Evolutionary conservation across 805 yeast species (phyloP), one percentile per base, ranked within the genome.

Genomic region (Metschnikowia drakensbergensis): DNA sequence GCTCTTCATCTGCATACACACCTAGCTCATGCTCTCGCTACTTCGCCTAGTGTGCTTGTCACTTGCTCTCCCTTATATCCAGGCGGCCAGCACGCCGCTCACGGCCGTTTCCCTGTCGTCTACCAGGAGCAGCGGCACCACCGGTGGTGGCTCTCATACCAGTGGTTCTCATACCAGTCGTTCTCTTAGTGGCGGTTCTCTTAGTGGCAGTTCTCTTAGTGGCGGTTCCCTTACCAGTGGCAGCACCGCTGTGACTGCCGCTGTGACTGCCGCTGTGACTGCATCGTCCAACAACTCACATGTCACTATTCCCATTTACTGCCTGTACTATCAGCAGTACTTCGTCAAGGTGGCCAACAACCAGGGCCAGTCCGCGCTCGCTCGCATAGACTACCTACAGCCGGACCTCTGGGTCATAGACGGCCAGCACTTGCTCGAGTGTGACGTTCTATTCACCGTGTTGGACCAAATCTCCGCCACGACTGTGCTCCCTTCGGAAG

Each of bases 361-460:
- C 10, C 56, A 45, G 13, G 53, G 50, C 27, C 54, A 58, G 11
- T 36, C 44, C 2, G 39, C 62, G 28, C 55, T 54, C 11, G 51
- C 65, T 1, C 54, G 71, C 33, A 37, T 69, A 33, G 76, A 71
- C 52, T 29, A 63, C 22, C 23, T 64, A n/a, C 76, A 67, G 54
- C 71, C 72, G 5, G 69, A 71, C 13, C 37, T 69, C 2, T 72
- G 75, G 75, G 68, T 67, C 17, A 53, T 71, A 54, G 58, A 68
- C 46, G 64, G 60, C 5, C 45, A 60, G 11, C 39, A 45, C 3
- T 51, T 68, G 39, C 50, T 55, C 34, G 57, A 58, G 36, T 72
- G 76, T 51, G 38, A 47, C 9, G 55, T 54, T 22, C 40, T 65
- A 7, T 38, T 44, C 17, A 3, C 54, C 17, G 40, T 37, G 53